Evolutionary conservation across 345 rosid species (phyloP).

Genomic region (Heritiera littoralis): DNA sequence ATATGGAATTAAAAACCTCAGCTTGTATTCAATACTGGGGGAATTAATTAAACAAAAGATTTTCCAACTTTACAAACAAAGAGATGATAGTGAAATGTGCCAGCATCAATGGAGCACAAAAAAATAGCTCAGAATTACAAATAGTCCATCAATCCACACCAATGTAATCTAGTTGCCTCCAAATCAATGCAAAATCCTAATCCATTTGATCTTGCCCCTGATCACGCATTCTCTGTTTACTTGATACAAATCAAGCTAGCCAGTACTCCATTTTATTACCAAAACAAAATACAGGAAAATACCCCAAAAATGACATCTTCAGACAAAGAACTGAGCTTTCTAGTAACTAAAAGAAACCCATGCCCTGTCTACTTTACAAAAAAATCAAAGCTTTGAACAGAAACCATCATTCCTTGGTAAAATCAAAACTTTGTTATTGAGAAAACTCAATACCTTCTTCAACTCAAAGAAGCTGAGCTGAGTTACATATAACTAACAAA

Average conservation of each 20-base stretch:
- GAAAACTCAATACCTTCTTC: neutral
- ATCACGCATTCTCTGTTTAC: neutral
- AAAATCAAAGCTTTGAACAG: neutral
- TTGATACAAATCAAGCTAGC: neutral
- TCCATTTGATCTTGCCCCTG: neutral
- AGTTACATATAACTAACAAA: neutral
- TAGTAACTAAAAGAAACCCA: neutral
- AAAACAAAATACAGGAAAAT: neutral
- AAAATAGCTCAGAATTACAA: neutral
- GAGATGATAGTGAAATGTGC: neutral
- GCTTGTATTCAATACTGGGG: neutral
- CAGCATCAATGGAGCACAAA: neutral
- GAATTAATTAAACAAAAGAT: no score
- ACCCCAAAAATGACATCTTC: neutral
- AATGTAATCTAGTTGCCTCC: neutral
- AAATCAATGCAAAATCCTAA: neutral
- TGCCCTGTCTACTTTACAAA: neutral
- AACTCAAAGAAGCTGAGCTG: constrained; percentile 12
- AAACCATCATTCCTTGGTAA: neutral
- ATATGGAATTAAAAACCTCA: neutral
- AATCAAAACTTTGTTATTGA: neutral
- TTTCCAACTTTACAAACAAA: neutral
- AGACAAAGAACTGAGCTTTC: neutral
- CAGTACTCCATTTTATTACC: neutral
- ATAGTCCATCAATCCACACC: neutral